Conservation (phyloP, 768 basidiomycete genomes). For the Holtermanniella nyarrowii region DNA sequence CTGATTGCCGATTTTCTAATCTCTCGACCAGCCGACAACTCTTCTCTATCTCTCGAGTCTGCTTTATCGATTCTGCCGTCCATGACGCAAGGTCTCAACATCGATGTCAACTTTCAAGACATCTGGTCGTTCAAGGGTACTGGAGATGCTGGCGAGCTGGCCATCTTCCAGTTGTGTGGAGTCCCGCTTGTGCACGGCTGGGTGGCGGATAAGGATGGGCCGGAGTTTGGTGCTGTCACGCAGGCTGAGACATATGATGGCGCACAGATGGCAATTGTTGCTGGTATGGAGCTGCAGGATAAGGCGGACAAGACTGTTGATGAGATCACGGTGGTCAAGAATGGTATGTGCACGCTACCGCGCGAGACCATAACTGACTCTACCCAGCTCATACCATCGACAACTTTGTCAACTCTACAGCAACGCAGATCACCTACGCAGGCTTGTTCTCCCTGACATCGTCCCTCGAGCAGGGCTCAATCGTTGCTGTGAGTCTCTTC, state of each 20-base stretch:
- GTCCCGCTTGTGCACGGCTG: constrained; percentile 82
- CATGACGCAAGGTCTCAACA: constrained; percentile 76
- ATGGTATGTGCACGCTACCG: neutral
- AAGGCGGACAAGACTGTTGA: constrained; percentile 41
- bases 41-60: constrained; percentile 42
- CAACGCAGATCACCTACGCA: constrained; percentile 77
- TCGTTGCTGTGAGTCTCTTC: constrained; percentile 51
- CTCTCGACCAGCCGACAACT: constrained; percentile 30
- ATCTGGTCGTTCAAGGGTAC: constrained; percentile 55
- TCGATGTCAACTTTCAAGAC: constrained; percentile 73
- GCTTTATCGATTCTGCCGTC: constrained; percentile 66
- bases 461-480: constrained; percentile 46
- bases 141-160: constrained; percentile 60
- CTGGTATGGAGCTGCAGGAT: constrained; percentile 60
- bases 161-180: constrained; percentile 70
- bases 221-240: constrained; percentile 40
- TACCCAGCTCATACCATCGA: constrained; percentile 3
- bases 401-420: constrained; percentile 50
- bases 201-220: constrained; percentile 41
- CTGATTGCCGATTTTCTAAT: constrained; percentile 76
- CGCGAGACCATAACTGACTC: neutral
- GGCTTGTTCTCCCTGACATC: constrained; percentile 70
- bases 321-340: neutral
- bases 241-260: constrained; percentile 50
- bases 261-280: constrained; percentile 63